Conservation (phyloP, 2,329 filamentous ascomycete species). For the Trichocomaceae sp. region DNA sequence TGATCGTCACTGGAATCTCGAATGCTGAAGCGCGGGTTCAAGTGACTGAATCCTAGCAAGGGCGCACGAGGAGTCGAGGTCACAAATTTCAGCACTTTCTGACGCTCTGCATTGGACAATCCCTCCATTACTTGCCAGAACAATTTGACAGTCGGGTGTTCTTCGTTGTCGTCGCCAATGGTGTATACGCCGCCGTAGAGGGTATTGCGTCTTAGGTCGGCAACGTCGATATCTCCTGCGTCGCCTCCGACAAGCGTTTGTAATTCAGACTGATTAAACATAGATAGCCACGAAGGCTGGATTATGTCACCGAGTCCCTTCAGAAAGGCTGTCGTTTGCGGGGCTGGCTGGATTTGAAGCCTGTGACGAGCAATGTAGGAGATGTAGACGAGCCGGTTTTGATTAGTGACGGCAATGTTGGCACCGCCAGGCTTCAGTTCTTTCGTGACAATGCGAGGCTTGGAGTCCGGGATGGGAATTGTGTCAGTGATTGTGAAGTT, state of each 20-base stretch:
- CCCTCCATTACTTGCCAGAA: slow-evolving; percentile 87
- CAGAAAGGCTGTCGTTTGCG: slow-evolving; percentile 83
- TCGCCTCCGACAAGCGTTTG: slow-evolving; percentile 91
- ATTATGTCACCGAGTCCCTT: slow-evolving; percentile 81
- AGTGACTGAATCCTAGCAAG: slow-evolving; percentile 76
- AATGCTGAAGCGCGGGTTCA: slow-evolving; percentile 84
- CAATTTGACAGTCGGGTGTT: slow-evolving; percentile 76
- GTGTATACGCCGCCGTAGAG: slow-evolving; percentile 80
- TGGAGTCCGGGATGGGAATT: slow-evolving; percentile 46
- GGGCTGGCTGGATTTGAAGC: slow-evolving; percentile 68
- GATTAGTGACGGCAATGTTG: slow-evolving; percentile 73
- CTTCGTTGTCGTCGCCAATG: slow-evolving; percentile 78
- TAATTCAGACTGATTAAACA: slow-evolving; percentile 96
- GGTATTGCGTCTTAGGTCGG: slow-evolving; percentile 78
- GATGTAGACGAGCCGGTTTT: slow-evolving; percentile 90
- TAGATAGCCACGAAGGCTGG: slow-evolving; percentile 84
- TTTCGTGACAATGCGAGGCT: slow-evolving; percentile 59
- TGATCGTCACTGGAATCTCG: slow-evolving; percentile 73
- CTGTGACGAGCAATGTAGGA: slow-evolving; percentile 84
- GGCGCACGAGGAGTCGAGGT: slow-evolving; percentile 89
- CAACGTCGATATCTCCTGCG: slow-evolving; percentile 74
- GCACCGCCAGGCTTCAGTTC: slow-evolving; percentile 73
- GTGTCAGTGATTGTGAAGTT: slow-evolving; percentile 85
- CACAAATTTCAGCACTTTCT: slow-evolving; percentile 90
- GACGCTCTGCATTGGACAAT: slow-evolving; percentile 67